Conservation (phyloP, 257 asterid species). For the Capsicum pubescens region DNA sequence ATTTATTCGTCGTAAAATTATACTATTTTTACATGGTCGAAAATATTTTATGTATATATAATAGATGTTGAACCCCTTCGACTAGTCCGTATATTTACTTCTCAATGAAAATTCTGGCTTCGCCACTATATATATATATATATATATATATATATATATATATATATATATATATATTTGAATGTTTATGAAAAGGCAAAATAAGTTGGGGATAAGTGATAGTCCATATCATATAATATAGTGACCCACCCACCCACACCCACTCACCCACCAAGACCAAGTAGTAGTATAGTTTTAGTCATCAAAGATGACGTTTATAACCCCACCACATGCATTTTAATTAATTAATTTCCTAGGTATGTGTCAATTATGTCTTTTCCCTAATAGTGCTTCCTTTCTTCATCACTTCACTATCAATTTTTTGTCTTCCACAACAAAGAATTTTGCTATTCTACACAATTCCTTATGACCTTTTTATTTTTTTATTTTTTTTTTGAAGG, state of each 20-base stretch:
- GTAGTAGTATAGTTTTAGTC: background rate
- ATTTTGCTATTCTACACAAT: background rate
- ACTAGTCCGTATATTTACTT: no score
- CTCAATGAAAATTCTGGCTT: no score
- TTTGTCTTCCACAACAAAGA: background rate
- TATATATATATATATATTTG: background rate
- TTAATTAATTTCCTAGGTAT: constrained; percentile 22
- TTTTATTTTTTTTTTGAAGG: no score
- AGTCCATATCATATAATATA: constrained; percentile 22
- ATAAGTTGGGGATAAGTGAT: background rate
- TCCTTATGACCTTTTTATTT: no score
- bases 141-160: background rate
- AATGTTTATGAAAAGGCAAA: background rate
- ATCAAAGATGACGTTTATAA: constrained; percentile 27
- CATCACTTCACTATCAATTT: background rate
- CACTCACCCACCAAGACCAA: constrained; percentile 2
- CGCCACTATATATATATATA: no score
- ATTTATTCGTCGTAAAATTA: no score
- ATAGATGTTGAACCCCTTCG: no score
- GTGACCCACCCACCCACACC: background rate
- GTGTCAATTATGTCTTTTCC: constrained; percentile 36
- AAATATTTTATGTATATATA: no score
- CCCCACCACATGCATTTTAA: background rate
- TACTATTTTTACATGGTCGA: no score
- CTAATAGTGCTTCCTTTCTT: constrained; percentile 20